Base-by-base conservation (phyloP, 345 rosid species). In the Aegle marmelos region DNA sequence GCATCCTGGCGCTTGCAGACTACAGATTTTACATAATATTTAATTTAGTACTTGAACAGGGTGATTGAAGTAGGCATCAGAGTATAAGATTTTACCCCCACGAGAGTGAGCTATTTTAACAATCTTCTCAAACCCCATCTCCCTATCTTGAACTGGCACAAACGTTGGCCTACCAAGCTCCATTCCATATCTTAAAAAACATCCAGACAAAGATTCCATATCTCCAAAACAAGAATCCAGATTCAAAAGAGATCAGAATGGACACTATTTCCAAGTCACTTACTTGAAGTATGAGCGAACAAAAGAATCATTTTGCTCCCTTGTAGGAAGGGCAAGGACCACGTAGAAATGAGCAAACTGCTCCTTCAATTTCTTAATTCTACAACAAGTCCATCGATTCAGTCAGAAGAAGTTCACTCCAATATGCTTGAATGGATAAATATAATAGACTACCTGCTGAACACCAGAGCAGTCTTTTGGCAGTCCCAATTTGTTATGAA, bases 111-210 rank as follows among this genome's bases (percentile, higher is more conserved):
- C 97, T 75, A 92, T 87, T 83, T 94, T 91, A 57, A 96, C 94
- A 58, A 92, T 92, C 88, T 91, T 96, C 81, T 94, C 99, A 71
- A 96, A 96, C 33, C 99, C 98, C 98, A 96, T 96, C 86, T 92
- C 98, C 50, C 77, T 37, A 84, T 96, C 99, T 74, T 80, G 89
- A 84, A 91, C 97, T 34, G 88, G 91, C 77, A 92, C 86, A 84
- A 94, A 92, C 9, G 91, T 76, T 75, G 99, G 98, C 82, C 83
- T 92, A 68, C 99, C 98, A 78, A 96, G 79, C 92, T 94, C 91
- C 92, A 94, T 88, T 73, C 86, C 91, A 73, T 83, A 82, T 76
- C 98, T 96, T 83, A 30, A 50, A 56, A 41, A 41, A 81, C 22
- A 80, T 65, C 64, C 31, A 41, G 21, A 45, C 1, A 22, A 24